These are phyloP conservation scores for Apophysomyces ossiformis DNA, from an alignment of 371 early-diverging fungal genomes.

Conservation along the genomic window DNA sequence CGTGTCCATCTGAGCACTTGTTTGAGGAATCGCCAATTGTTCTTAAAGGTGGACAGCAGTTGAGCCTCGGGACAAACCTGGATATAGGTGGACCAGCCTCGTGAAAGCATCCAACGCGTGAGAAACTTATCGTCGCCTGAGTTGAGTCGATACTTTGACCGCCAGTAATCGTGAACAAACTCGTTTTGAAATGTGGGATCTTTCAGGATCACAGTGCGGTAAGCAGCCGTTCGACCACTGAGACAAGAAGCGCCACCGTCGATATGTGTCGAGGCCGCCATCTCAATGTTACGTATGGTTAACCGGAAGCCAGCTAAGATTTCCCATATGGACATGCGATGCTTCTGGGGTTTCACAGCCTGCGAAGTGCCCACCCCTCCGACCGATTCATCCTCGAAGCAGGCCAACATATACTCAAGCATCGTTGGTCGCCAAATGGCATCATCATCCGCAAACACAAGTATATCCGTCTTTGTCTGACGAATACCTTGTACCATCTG, in stretches of 20 bases:
- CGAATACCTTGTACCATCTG: constrained; percentile 78
- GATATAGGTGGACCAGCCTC: constrained; percentile 73
- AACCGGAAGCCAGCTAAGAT: constrained; percentile 74
- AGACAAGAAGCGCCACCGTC: constrained; percentile 81
- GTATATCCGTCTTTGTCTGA: constrained; percentile 66
- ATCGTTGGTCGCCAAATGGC: constrained; percentile 71
- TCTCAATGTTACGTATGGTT: constrained; percentile 76
- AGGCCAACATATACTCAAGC: constrained; percentile 71
- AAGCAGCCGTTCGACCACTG: constrained; percentile 81
- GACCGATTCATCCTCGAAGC: constrained; percentile 75
- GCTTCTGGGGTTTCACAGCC: constrained; percentile 56
- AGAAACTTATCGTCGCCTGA: constrained; percentile 82
- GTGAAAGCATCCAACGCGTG: constrained; percentile 78
- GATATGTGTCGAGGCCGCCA: constrained; percentile 77
- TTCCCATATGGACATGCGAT: constrained; percentile 74
- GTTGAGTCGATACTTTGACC: constrained; percentile 72
- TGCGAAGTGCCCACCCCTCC: constrained; percentile 83
- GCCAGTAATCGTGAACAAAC: constrained; percentile 77
- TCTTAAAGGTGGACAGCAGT: constrained; percentile 74
- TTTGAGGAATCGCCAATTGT: constrained; percentile 78
- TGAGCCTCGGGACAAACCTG: constrained; percentile 79
- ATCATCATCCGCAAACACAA: constrained; percentile 80
- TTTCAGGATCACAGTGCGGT: constrained; percentile 73
- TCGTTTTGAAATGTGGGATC: constrained; percentile 74
- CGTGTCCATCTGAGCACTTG: constrained; percentile 78